Base-by-base conservation (phyloP, 768 basidiomycete genomes). In the Guyanaporus albipodus region DNA sequence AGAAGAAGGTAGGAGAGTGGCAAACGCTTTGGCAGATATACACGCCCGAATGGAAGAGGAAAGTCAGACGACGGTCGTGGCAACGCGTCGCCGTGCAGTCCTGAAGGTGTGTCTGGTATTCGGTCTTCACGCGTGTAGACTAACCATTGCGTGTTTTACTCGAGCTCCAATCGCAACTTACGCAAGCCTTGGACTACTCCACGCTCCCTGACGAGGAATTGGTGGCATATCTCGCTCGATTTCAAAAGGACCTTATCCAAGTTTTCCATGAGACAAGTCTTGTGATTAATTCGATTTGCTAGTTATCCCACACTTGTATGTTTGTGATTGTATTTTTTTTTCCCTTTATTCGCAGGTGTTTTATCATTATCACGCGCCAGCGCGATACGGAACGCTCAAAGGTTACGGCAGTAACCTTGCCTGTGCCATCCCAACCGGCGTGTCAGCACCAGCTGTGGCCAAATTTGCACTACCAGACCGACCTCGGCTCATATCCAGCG, bases 121-220 rank as follows among this genome's bases (percentile, higher is more conserved):
- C n/a, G 17, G 23, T 31, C 24, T 23, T 11, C 18, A 18, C 11
- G 23, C 29, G 23, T 12, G 21, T 23, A 6, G 38, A 34, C 37
- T 28, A 22, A 42, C 21, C 35, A 46, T 32, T 19, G 26, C 24
- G 7, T 2, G n/a, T 24, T 21, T 18, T 46, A 11, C 33, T 29
- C n/a, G 57, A 90, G 87, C 76, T 91, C 32, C 76, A 77, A 43
- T 83, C 84, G 0, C 85, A 91, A 57, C 77, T 93, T 14, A 77
- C 69, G 1, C 88, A 93, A 66, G 85, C 82, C 0, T 66, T 80
- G 32, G 79, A 87, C 23, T 70, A 90, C 55, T 88, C 89, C 15
- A 73, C 82, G 3, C 74, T 92, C 24, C 87, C 87, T 1, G 82
- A 85, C 44, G 73, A 74, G 49, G 89, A 89, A 37, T 69, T 91